Base-by-base conservation (phyloP, 345 rosid species). In the Gossypium australe region DNA sequence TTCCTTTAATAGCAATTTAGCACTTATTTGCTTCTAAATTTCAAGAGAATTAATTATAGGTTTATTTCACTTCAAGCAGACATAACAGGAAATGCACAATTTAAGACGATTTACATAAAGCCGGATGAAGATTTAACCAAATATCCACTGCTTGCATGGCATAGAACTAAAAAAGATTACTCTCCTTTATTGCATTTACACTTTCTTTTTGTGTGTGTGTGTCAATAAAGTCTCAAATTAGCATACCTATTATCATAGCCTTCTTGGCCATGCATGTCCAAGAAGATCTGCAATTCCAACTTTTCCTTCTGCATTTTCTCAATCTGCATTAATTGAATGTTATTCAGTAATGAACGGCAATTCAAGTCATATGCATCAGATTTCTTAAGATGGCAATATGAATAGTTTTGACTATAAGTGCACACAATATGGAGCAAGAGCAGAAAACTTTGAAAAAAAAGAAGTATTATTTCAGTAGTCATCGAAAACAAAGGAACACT, bases 291-390 rank as follows among this genome's bases (percentile, higher is more conserved):
- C 81, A 84, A 75, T 82, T 94, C 93, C 65, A 79, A 67, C 49
- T 89, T 88, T 68, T 89, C 97, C 87, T 87, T 91, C 81, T 83
- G 93, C 79, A 89, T 75, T 76, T 88, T 79, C 83, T 92, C 98
- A 81, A 89, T 84, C 98, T 94, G 94, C 82, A 84, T 67, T n/a
- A 77, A 62, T 43, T 12, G 76, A 63, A 72, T 58, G 55, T n/a
- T 12, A 47, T 61, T 77, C 55, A 80, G 62, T 51, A 59, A 64
- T 52, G 17, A 44, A 56, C 18, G 63, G 27, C 16, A 64, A 47
- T 20, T 48, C 12, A 51, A 77, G 24, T 44, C 56, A 76, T 25
- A n/a, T 51, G 44, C n/a, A 73, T 18, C 71, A 8, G 45, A 75
- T 25, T 43, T 69, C 48, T 24, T 11, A 44, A 63, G 16, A 13